A percentile compares a stretch with the other conserved stretches of the same genome.
These are phyloP conservation scores for Xylaria sp. DNA, from an alignment of 495 filamentous ascomycete genomes.

Conservation along the genomic window DNA sequence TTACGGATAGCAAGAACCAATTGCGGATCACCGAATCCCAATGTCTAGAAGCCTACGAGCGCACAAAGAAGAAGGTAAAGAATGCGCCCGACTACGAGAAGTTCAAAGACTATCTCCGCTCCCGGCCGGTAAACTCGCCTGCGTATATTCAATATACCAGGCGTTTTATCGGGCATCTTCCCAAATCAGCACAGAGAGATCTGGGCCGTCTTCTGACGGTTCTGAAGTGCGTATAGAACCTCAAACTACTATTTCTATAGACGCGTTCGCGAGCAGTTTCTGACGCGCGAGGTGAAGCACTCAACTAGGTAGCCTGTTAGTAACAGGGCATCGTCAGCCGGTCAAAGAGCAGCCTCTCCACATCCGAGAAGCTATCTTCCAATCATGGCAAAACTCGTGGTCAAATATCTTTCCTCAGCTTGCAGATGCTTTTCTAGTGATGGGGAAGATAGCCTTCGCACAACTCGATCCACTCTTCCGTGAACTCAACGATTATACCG, in stretches of 20 bases:
- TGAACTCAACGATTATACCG: constrained; percentile 67
- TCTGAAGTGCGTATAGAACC: constrained; percentile 37
- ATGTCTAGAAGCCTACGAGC: constrained; percentile 34
- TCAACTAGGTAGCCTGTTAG: constrained; percentile 68
- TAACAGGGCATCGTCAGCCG: constrained; percentile 69
- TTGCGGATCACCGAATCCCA: constrained; percentile 37
- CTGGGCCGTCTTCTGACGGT: constrained; percentile 40
- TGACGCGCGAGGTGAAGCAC: constrained; percentile 57
- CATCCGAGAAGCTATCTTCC: constrained; percentile 66
- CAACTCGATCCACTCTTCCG: constrained; percentile 63
- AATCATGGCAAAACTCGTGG: constrained; percentile 64
- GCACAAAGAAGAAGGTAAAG: constrained; percentile 33
- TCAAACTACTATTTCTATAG: neutral
- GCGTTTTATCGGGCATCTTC: constrained; percentile 34
- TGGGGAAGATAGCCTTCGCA: constrained; percentile 66
- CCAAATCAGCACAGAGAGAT: constrained; percentile 36
- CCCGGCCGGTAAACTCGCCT: constrained; percentile 39
- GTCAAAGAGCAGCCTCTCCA: constrained; percentile 68
- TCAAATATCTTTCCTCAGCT: constrained; percentile 63
- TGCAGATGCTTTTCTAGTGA: constrained; percentile 60
- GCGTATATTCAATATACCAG: constrained; percentile 36
- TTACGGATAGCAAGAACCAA: constrained; percentile 36
- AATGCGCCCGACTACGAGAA: constrained; percentile 36
- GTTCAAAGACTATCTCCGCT: constrained; percentile 47
- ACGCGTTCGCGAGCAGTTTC: neutral